Evolutionary conservation across 108 stramenopile species (phyloP).

Genomic region (Nitzschia putrida): DNA sequence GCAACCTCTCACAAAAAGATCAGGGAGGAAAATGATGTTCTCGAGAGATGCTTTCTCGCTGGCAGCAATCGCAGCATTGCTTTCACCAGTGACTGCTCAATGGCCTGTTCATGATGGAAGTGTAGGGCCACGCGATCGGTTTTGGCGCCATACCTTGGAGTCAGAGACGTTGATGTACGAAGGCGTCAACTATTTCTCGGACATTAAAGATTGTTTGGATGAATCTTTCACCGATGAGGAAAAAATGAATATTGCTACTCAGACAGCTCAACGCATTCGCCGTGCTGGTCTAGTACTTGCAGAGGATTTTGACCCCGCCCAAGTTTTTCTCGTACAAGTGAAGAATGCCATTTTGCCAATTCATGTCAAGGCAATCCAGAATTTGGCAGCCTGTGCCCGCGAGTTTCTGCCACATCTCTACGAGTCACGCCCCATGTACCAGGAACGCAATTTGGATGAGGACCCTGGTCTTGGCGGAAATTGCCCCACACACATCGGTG

Average conservation of each 20-base stretch:
- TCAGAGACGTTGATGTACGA: slow-evolving; percentile 28
- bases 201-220: slow-evolving; percentile 25
- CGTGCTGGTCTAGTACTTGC: slow-evolving; percentile 9
- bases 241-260: slow-evolving; percentile 8
- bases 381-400: slow-evolving; percentile 33
- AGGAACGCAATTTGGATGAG: slow-evolving; percentile 37
- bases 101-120: slow-evolving; percentile 9
- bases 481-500: slow-evolving; percentile 34
- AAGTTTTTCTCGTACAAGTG: slow-evolving; percentile 28
- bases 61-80: background rate
- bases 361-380: slow-evolving; percentile 38
- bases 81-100: background rate
- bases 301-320: slow-evolving; percentile 17
- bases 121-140: slow-evolving; percentile 30
- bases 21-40: too few species aligned
- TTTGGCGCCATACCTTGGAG: slow-evolving; percentile 31
- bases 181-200: slow-evolving; percentile 34
- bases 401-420: slow-evolving; percentile 28
- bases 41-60: background rate
- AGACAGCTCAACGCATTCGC: slow-evolving; percentile 16
- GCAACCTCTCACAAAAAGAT: too few species aligned
- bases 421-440: slow-evolving; percentile 38
- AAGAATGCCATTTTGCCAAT: slow-evolving; percentile 37
- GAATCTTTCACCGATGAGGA: slow-evolving; percentile 24
- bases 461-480: slow-evolving; percentile 43